Conservation (phyloP, 176 grass and related monocot genomes). For the Paspalum notatum region DNA sequence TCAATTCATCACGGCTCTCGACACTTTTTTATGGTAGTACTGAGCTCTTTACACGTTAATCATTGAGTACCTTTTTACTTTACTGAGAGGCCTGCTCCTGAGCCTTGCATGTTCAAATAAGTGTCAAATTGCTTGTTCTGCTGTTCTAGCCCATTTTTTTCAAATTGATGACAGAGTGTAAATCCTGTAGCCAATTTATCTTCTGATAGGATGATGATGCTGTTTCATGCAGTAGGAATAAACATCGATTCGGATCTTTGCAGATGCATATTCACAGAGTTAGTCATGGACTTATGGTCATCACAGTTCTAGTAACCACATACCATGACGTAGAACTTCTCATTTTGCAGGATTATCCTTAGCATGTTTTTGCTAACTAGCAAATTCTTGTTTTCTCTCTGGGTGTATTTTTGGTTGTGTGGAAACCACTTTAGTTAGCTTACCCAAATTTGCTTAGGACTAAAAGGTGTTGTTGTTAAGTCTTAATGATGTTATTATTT, state of each 20-base stretch:
- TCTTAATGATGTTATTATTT: neutral
- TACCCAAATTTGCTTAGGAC: neutral
- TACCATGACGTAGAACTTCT: neutral
- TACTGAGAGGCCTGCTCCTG: neutral
- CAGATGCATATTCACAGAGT: neutral
- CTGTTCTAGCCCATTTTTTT: neutral
- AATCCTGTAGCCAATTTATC: neutral
- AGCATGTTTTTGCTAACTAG: neutral
- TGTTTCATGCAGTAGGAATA: neutral
- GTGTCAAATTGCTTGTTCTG: neutral
- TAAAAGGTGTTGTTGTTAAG: neutral
- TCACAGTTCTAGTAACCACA: neutral
- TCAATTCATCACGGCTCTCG: constrained; percentile 56
- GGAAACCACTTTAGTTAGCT: neutral
- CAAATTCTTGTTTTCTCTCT: neutral
- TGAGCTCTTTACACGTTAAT: neutral
- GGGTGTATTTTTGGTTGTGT: neutral
- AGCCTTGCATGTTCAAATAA: neutral
- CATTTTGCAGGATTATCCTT: neutral
- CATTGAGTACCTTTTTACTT: neutral
- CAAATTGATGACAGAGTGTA: neutral
- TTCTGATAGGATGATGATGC: neutral
- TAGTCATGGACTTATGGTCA: neutral
- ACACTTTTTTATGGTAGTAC: constrained; percentile 55
- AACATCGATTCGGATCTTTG: neutral